Base-by-base conservation (phyloP, 495 filamentous ascomycete genomes). In the Neurospora sp. region DNA sequence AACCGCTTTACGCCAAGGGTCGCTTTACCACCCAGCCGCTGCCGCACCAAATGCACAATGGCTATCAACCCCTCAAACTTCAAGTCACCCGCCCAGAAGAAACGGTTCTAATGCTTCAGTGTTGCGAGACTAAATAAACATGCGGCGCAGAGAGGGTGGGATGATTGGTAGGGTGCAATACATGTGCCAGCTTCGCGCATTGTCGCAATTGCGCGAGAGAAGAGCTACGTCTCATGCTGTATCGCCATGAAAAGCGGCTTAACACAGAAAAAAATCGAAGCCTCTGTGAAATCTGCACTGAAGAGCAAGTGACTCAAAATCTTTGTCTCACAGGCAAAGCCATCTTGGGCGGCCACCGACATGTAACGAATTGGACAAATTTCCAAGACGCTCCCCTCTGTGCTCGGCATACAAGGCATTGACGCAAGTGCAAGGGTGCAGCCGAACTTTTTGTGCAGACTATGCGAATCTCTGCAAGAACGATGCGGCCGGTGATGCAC, bases 401-500 rank as follows among this genome's bases (percentile, higher is more conserved):
- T 69, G 44, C 74, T 72, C 75, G 42, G 78, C 78, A 81, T 78
- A 69, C 74, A 77, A 77, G 70, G 79, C 77, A 76, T 76, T 75
- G 69, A 83, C 76, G 77, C 81, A 80, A 48, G 71, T 76, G 75
- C 77, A 80, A 77, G 82, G 79, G 73, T 83, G 40, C n/a, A 75
- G 41, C 27, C 18, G 46, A 38, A 73, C 27, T 39, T 69, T 72
- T 73, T 39, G 74, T 73, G 70, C 71, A 72, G 72, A 66, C 42
- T 40, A 71, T 62, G 48, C 16, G 42, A 40, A 44, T 72, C 48
- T 70, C 37, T 66, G 44, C 74, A 40, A 69, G 72, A 70, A 44
- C 20, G 37, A 44, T 23, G 70, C 31, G 69, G 69, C 70, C 35
- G 40, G 69, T 72, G 74, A 70, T 74, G 75, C 74, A 73, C 54